Evolutionary conservation across 345 rosid genomes (phyloP).

Genomic region (Heritiera littoralis): DNA sequence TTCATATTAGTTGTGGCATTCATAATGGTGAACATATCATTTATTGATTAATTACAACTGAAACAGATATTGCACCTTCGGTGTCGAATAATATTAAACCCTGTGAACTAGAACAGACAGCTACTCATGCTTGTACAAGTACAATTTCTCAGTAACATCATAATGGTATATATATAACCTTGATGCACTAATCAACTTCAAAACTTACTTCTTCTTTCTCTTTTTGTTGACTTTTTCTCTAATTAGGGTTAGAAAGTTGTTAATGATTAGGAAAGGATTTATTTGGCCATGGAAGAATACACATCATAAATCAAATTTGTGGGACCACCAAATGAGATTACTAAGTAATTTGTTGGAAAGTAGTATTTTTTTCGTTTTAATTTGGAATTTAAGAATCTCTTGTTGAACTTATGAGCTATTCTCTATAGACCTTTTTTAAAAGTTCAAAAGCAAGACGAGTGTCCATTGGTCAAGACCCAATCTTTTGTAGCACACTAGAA

Average conservation of each 20-base stretch:
- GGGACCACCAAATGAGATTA: not conserved
- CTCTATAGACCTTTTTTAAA: not conserved
- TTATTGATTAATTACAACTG: not conserved
- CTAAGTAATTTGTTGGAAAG: not conserved
- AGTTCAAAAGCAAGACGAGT: not conserved
- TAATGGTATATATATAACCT: too few relatives aligned
- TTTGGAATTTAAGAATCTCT: not conserved
- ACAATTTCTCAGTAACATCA: not conserved
- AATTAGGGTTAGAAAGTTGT: not conserved
- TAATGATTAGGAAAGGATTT: not conserved
- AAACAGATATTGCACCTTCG: not conserved
- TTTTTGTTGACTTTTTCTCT: not conserved
- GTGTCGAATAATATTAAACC: not conserved
- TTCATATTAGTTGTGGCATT: not conserved
- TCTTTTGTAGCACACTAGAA: not conserved
- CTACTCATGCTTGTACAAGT: not conserved
- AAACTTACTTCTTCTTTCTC: not conserved
- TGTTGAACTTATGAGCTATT: not conserved
- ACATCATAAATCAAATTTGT: not conserved
- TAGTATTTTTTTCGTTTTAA: not conserved
- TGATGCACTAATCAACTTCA: not conserved
- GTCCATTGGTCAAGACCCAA: too few relatives aligned
- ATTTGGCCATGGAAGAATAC: not conserved
- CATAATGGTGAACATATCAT: not conserved
- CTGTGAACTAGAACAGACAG: not conserved